Base-by-base conservation (phyloP, 2,329 filamentous ascomycete species). In the Exutisphaerella laricina region DNA sequence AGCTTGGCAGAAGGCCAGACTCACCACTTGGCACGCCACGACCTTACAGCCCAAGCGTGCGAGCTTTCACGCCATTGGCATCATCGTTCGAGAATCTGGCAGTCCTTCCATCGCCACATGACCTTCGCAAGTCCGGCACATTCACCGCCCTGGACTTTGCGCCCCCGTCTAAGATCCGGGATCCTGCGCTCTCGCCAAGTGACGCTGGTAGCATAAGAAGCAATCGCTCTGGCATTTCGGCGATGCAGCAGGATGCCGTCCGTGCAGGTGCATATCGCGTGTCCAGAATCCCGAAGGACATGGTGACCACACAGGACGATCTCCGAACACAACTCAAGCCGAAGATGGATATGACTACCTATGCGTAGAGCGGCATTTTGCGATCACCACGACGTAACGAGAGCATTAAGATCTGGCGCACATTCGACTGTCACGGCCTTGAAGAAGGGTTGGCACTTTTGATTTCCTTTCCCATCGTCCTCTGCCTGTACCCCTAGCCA, bases 61-160 rank as follows among this genome's bases (percentile, higher is more conserved):
- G 83, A 12, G 76, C 79, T 21, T 83, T 86, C 60, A 84, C 81
- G n/a, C 89, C 89, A 1, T 74, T 96, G 28, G 82, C 77, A 17
- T 87, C 84, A 46, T 76, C 88, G 4, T 96, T 88, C 65, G 90
- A 97, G 43, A 90, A 97, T 46, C 80, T 97, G 49, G 68, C 83
- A 9, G 75, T 77, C 6, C 80, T 98, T 51, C 92, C 92, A 26
- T 96, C 88, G 75, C 88, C 92, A 79, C 82, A 89, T 61, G 57
- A 79, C 58, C 73, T 92, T 38, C 80, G 84, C 59, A 89, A 88
- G 59, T 89, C 85, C 1, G 72, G 78, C 48, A 86, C 84, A 1
- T 90, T 89, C 60, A 90, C 85, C 3, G 78, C 69, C 1, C 77
- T 92, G 20, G 86, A 92, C 68, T 92, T 92, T 62, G 85, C 85